These are phyloP conservation scores for Hypoxylon rickii DNA, from an alignment of 495 filamentous ascomycete species.

Conservation along the genomic window DNA sequence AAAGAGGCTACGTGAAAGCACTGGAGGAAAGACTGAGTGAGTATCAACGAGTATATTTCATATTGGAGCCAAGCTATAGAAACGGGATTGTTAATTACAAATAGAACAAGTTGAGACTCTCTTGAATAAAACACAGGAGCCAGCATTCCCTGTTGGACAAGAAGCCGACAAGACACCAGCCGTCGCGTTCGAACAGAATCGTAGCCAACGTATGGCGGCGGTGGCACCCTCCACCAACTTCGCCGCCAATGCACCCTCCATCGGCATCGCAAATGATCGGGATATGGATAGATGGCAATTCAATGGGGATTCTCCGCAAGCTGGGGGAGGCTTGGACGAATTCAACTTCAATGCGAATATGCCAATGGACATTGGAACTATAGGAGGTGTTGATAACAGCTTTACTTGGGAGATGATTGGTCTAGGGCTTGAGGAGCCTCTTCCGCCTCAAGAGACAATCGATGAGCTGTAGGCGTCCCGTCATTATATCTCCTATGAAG, in stretches of 20 bases:
- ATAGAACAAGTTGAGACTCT: constrained; percentile 93
- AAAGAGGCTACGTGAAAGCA: constrained; percentile 97
- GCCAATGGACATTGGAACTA: constrained; percentile 46
- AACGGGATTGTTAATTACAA: neutral
- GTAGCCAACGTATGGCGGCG: constrained; percentile 40
- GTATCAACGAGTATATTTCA: too few relatives aligned
- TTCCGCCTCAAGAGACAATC: constrained; percentile 84
- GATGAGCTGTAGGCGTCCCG: constrained; percentile 82
- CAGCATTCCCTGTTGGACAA: constrained; percentile 38
- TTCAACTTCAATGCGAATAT: constrained; percentile 56
- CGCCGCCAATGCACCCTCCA: constrained; percentile 49
- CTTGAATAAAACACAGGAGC: constrained; percentile 71
- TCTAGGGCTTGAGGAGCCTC: constrained; percentile 87
- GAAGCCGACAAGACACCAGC: constrained; percentile 40
- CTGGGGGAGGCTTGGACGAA: constrained; percentile 46
- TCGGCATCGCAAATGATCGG: constrained; percentile 47
- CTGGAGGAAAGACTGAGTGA: constrained; percentile 91
- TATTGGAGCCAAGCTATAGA: constrained; percentile 5
- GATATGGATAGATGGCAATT: constrained; percentile 59
- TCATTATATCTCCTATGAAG: too few relatives aligned
- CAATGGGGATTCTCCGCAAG: constrained; percentile 55
- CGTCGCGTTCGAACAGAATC: constrained; percentile 40
- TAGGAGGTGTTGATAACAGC: constrained; percentile 53
- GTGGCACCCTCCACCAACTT: constrained; percentile 53
- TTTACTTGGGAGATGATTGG: constrained; percentile 92